Evolutionary conservation across 2,329 filamentous ascomycete species (phyloP).

Genomic region (Leptodontidium sp.): DNA sequence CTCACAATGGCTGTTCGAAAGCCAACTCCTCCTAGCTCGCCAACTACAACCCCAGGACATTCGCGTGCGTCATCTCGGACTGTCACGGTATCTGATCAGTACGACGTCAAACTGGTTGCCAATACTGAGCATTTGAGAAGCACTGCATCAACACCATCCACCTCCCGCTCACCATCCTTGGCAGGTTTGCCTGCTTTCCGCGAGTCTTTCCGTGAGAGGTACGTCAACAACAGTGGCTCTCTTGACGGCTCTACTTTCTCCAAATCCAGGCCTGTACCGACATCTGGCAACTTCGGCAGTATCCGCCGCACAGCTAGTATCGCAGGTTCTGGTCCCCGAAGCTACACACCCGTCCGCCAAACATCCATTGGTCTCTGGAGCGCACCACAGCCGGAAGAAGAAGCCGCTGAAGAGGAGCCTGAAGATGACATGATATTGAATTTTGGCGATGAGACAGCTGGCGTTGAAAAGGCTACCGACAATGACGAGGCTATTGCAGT

Average conservation of each 20-base stretch:
- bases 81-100: conserved; percentile 65
- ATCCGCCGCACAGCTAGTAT: conserved; percentile 46
- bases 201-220: conserved; percentile 36
- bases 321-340: conserved; percentile 36
- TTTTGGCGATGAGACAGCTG: conserved; percentile 52
- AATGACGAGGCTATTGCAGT: conserved; percentile 16
- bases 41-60: conserved; percentile 42
- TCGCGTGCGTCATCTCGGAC: conserved; percentile 48
- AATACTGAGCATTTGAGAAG: conserved; percentile 75
- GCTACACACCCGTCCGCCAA: conserved; percentile 38
- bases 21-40: conserved; percentile 37
- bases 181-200: conserved; percentile 40
- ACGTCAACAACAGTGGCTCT: conserved; percentile 27
- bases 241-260: conserved; percentile 48
- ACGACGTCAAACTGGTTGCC: conserved; percentile 78
- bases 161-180: conserved; percentile 48
- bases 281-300: conserved; percentile 43
- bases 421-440: conserved; percentile 57
- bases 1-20: conserved; percentile 85
- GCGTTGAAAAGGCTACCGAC: conserved; percentile 12
- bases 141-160: conserved; percentile 49
- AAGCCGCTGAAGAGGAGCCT: conserved; percentile 48
- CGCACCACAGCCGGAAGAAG: conserved; percentile 50
- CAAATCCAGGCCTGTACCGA: conserved; percentile 27
- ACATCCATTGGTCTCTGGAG: conserved; percentile 58